Evolutionary conservation across 2,329 filamentous ascomycete species (phyloP), one percentile per base, ranked within the genome.

Genomic region (Penicillium sp.): DNA sequence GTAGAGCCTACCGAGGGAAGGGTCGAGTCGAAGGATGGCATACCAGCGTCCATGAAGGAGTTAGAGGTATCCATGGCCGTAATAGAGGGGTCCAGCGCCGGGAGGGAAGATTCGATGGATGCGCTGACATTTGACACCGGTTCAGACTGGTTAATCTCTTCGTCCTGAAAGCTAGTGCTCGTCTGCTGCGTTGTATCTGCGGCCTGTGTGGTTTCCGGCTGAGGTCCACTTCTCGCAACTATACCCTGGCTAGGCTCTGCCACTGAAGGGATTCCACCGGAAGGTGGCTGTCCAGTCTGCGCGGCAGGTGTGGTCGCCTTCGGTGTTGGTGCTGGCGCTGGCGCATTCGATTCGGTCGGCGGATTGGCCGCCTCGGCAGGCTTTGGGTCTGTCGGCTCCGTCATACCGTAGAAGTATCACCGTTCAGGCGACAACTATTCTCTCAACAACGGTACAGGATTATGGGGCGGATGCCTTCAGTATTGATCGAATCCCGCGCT

Each of bases 41-140:
- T 32, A 4, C 48, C 50, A 9, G 53, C 34, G 23, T 63, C 59
- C 15, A 57, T 45, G 7, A 58, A 47, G 4, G 58, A 52, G 7
- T 63, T 41, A 3, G 58, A 50, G 3, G 54, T 47, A 17, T 61
- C 50, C 28, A 50, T 41, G 5, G 47, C 14, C 17, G 53, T 43
- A 13, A 54, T 40, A 17, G 52, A 43, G 11, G 52, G 44, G 36
- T 55, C 57, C 17, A 56, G 54, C 4, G 50, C 37, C 16, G 58
- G 55, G 23, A 59, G 49, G 4, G 59, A 49, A 15, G 51, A 44
- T 17, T 56, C 29, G 4, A 48, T 41, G n/a, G 41, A 39, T 10
- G 41, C 14, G 9, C 44, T 43, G 13, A 39, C 37, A 31, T 53
- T 53, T 16, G 41, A 29, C 29, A n/a, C n/a, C n/a, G n/a, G n/a